These are phyloP conservation scores for Akanthomyces uredinophilus DNA, from an alignment of 2,329 filamentous ascomycete genomes.

Conservation along the genomic window DNA sequence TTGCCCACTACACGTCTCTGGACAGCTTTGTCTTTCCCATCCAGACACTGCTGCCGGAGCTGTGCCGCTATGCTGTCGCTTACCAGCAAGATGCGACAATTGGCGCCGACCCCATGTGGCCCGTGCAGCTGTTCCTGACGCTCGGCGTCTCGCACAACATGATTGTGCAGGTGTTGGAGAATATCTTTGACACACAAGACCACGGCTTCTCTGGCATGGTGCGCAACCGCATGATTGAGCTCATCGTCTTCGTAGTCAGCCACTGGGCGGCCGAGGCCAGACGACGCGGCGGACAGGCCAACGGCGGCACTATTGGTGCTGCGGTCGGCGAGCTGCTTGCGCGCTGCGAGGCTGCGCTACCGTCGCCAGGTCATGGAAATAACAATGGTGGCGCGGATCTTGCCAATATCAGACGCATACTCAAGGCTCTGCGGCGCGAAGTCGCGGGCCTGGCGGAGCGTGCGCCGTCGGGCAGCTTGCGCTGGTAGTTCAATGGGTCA, in stretches of 20 bases:
- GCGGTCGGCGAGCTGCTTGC: conserved; percentile 47
- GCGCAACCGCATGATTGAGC: conserved; percentile 48
- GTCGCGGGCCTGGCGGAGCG: conserved; percentile 41
- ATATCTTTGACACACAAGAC: conserved; percentile 54
- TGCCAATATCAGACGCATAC: conserved; percentile 37
- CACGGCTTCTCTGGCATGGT: conserved; percentile 50
- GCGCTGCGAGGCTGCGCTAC: conserved; percentile 43
- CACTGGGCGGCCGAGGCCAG: conserved; percentile 47
- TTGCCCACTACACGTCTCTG: conserved; percentile 59
- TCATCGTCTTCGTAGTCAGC: conserved; percentile 46
- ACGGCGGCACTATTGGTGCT: conserved; percentile 34
- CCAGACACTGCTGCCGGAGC: conserved; percentile 52
- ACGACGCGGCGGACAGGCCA: conserved; percentile 38
- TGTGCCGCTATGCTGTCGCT: conserved; percentile 58
- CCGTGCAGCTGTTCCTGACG: conserved; percentile 50
- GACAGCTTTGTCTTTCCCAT: conserved; percentile 65
- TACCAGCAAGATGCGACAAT: conserved; percentile 54
- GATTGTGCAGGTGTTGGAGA: conserved; percentile 51
- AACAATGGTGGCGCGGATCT: conserved; percentile 44
- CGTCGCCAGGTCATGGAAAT: conserved; percentile 32
- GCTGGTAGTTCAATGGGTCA: conserved; percentile 23
- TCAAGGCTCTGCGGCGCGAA: conserved; percentile 39
- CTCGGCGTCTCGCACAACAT: conserved; percentile 54
- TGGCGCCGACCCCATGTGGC: conserved; percentile 53
- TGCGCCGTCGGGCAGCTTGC: conserved; percentile 37